A percentile compares a stretch with the other conserved stretches of the same genome.
These are phyloP conservation scores for Takakia lepidozioides DNA, from an alignment of 225 moss, liverwort and hornwort genomes.

Conservation along the genomic window DNA sequence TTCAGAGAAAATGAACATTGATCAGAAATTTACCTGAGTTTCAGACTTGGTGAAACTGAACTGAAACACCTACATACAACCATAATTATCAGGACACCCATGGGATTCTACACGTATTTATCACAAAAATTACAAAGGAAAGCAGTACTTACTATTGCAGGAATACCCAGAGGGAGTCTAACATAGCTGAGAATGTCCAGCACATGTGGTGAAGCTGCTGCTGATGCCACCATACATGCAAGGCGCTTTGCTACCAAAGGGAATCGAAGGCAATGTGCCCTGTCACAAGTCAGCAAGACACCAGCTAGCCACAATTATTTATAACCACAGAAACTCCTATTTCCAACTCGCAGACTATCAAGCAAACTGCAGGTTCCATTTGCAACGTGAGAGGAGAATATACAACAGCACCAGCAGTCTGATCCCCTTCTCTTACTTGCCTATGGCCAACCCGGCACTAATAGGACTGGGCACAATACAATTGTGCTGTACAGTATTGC, in stretches of 20 bases:
- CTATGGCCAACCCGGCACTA: too few species aligned
- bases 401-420: conserved; percentile 1
- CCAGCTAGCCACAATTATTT: too few species aligned
- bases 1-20: not conserved
- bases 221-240: conserved; percentile 54
- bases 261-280: conserved; percentile 45
- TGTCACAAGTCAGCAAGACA: conserved; percentile 19
- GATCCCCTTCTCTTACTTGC: not conserved
- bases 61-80: not conserved
- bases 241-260: conserved; percentile 58
- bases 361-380: too few species aligned
- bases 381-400: too few species aligned
- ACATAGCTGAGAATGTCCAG: conserved; percentile 55
- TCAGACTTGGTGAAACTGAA: not conserved
- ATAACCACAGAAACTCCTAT: too few species aligned
- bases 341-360: too few species aligned
- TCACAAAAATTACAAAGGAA: not conserved
- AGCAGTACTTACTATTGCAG: conserved; percentile 35
- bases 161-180: conserved; percentile 40
- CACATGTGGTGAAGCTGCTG: conserved; percentile 29
- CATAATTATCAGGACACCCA: not conserved
- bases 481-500: too few species aligned
- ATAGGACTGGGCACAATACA: too few species aligned
- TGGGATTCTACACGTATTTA: not conserved
- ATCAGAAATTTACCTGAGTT: too few species aligned